Conservation (phyloP, 2,329 filamentous ascomycete species). For the Cordyceps cateniannulata region DNA sequence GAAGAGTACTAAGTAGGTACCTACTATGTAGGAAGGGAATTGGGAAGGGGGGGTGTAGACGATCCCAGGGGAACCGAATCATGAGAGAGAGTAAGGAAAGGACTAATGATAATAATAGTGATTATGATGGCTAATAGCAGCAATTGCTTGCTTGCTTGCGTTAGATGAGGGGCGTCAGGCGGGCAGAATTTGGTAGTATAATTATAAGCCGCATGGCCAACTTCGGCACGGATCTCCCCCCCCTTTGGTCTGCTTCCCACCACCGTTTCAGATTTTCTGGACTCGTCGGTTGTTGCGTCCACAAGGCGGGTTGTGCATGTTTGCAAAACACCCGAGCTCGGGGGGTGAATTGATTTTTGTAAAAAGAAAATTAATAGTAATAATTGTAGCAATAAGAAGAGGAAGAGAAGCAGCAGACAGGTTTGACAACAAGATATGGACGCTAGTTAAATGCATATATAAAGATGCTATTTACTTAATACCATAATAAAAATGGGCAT, state of each 20-base stretch:
- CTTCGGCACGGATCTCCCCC: conserved; percentile 8
- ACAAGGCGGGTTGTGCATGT: not conserved
- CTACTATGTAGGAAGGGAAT: not conserved
- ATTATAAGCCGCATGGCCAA: not conserved
- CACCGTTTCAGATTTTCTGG: conserved; percentile 10
- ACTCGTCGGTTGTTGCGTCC: not conserved
- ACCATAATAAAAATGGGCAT: too few species aligned
- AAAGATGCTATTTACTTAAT: too few species aligned
- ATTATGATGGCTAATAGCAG: too few species aligned
- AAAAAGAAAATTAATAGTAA: not conserved
- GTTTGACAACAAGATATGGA: too few species aligned
- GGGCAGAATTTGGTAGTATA: not conserved
- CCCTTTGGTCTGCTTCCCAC: not conserved
- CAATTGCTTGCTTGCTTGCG: too few species aligned
- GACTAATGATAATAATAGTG: too few species aligned
- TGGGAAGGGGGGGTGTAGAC: not conserved
- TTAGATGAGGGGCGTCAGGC: too few species aligned
- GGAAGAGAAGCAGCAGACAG: too few species aligned
- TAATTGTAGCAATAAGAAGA: not conserved
- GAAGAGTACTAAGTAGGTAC: not conserved
- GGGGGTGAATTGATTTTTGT: not conserved
- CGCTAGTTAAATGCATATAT: too few species aligned
- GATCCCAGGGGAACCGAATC: not conserved
- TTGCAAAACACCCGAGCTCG: not conserved
- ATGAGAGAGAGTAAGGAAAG: not conserved